Base-by-base conservation (phyloP, 192 early-diverging fungal genomes). In the Coemansia sp. region DNA sequence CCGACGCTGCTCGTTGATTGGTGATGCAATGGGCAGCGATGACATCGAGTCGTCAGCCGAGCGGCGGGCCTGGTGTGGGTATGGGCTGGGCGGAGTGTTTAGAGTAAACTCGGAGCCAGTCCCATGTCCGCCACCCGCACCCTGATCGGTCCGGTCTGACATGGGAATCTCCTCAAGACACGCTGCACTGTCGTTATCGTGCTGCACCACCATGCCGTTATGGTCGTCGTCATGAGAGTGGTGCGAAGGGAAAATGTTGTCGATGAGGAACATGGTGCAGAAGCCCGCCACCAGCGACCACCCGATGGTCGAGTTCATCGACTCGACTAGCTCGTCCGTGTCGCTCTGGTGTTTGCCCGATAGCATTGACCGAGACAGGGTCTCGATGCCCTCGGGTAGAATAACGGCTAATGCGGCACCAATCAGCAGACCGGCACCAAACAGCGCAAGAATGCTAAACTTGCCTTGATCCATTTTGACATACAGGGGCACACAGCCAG, bases 361-460 rank as follows among this genome's bases (percentile, higher is more conserved):
- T 11, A 71, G 61, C 54, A 74, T 39, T 0, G 81, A 75, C 6
- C 65, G 80, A 43, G 87, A 86, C 27, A 98, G 84, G 0, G 94
- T 94, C 68, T 96, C 94, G 35, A 98, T 88, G 25, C 96, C 96
- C 74, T 98, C 96, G 5, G 96, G 96, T 58, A 98, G 78, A 61
- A 98, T 96, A 6, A 98, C 93, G n/a, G 91, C 85, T 25, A 98
- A 80, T 0, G 92, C 90, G 5, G 94, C 93, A 23, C 94, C 93
- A 47, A 96, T 88, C n/a, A 98, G 82, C 22, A 98, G 87, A 16
- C 96, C 96, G 11, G 91, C 88, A 23, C 93, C 92, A 77, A 95
- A 91, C 11, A 93, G 69, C 16, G 78, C 92, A 29, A 94, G 77
- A 29, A 91, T 67, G 19, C 84, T 80, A 50, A 97, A 83, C 43